Percentiles rank a stretch among this genome's conserved stretches.
phyloP scores from a whole-genome alignment of 352 stramenopile genomes.

The Blastocystis sp. region DNA sequence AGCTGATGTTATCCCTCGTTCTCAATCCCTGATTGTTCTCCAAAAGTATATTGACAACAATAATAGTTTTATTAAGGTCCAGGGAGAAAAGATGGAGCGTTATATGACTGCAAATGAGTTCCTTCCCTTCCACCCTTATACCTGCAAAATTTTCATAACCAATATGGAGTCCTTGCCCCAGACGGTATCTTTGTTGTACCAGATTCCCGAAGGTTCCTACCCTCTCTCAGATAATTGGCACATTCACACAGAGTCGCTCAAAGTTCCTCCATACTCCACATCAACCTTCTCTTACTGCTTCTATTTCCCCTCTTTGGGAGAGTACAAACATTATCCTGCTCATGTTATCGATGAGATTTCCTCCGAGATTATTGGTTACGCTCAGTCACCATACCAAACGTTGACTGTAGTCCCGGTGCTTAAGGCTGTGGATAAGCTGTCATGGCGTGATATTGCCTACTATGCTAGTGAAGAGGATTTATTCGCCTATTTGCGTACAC shows the following conservation, averaged over 20 bases:
- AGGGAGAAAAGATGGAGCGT: conserved; percentile 43
- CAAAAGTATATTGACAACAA: conserved; percentile 72
- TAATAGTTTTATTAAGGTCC: conserved; percentile 24
- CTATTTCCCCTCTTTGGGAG: conserved; percentile 74
- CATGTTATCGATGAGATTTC: conserved; percentile 71
- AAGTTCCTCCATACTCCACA: conserved; percentile 72
- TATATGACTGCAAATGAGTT: conserved; percentile 71
- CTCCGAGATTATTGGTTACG: conserved; percentile 71
- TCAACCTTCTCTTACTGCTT: conserved; percentile 73
- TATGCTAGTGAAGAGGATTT: conserved; percentile 74
- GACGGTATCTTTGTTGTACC: conserved; percentile 74
- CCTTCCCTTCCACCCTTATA: conserved; percentile 74
- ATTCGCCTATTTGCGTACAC: conserved; percentile 70
- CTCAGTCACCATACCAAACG: conserved; percentile 61
- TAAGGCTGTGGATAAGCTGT: conserved; percentile 73
- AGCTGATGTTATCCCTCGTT: conserved; percentile 32
- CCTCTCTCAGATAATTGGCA: conserved; percentile 73
- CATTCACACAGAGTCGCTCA: conserved; percentile 73
- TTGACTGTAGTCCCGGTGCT: conserved; percentile 70
- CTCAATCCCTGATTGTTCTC: conserved; percentile 73
- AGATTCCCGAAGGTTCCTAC: conserved; percentile 76
- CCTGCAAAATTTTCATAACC: conserved; percentile 74
- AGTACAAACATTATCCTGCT: conserved; percentile 74
- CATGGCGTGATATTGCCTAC: conserved; percentile 75
- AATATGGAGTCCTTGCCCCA: conserved; percentile 73